Percentiles rank a stretch among this genome's conserved stretches.
Conservation (phyloP, 2,329 filamentous ascomycete species). For the Tetracladium maxilliforme region DNA sequence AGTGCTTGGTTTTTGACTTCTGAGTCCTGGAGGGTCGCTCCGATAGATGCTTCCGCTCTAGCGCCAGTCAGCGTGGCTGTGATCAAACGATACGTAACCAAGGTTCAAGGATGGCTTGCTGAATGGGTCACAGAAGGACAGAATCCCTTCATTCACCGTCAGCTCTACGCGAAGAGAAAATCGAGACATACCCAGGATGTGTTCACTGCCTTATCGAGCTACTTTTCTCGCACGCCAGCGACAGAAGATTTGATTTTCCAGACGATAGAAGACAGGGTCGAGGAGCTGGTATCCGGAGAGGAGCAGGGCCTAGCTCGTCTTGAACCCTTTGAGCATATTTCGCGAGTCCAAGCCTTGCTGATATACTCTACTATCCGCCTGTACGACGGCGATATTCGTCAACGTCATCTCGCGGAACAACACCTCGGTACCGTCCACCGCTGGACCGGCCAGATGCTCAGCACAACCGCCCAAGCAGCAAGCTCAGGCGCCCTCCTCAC, state of each 20-base stretch:
- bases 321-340: constrained; percentile 5
- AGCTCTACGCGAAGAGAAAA: constrained; percentile 11
- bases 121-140: constrained; percentile 12
- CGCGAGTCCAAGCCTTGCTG: constrained; percentile 9
- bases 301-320: constrained; percentile 1
- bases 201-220: constrained; percentile 12
- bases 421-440: constrained; percentile 7
- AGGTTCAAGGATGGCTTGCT: constrained; percentile 7
- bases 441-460: constrained; percentile 9
- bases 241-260: constrained; percentile 11
- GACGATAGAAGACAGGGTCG: constrained; percentile 9
- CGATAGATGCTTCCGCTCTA: constrained; percentile 1
- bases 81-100: constrained; percentile 13
- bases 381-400: constrained; percentile 12
- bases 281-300: constrained; percentile 6
- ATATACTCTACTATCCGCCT: constrained; percentile 13
- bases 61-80: constrained; percentile 3
- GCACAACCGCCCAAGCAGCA: constrained; percentile 1
- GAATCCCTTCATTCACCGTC: constrained; percentile 13
- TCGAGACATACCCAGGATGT: constrained; percentile 13
- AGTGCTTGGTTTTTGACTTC: not conserved
- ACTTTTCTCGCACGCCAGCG: constrained; percentile 10
- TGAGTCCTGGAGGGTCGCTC: constrained; percentile 7
- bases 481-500: constrained; percentile 3
- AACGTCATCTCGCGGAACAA: constrained; percentile 9